These are phyloP conservation scores for Parachaetomium inaequale DNA, from an alignment of 495 filamentous ascomycete species.

Conservation along the genomic window DNA sequence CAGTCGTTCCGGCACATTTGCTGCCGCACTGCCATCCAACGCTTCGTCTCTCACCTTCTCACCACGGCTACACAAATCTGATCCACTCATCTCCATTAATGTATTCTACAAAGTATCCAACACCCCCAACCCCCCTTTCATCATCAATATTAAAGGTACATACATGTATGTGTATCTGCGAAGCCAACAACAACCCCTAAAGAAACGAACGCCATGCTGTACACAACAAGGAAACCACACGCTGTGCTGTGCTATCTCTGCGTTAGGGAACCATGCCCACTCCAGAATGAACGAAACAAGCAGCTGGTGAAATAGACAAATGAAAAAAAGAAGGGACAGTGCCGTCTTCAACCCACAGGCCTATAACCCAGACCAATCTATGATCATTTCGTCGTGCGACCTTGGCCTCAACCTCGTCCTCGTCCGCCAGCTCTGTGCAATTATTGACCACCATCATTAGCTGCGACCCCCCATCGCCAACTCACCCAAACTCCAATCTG, in stretches of 20 bases:
- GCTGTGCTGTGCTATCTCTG: slow-evolving; percentile 1
- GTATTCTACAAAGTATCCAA: not conserved
- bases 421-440: not conserved
- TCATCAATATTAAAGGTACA: slow-evolving; percentile 3
- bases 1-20: no score
- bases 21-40: no score
- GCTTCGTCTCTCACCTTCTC: no score
- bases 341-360: not conserved
- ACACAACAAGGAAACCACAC: not conserved
- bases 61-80: no score
- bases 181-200: not conserved
- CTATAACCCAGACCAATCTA: not conserved
- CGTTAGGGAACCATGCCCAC: not conserved
- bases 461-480: not conserved
- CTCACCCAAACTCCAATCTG: no score
- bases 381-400: not conserved
- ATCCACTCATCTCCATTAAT: not conserved
- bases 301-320: not conserved
- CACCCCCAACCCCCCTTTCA: not conserved
- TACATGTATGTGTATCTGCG: not conserved
- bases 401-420: no score
- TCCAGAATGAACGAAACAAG: not conserved
- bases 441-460: not conserved
- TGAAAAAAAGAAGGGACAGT: not conserved
- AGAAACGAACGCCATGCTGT: slow-evolving; percentile 2